Base-by-base conservation (phyloP, 1,139 yeast species). In the Hyphopichia fennica region DNA sequence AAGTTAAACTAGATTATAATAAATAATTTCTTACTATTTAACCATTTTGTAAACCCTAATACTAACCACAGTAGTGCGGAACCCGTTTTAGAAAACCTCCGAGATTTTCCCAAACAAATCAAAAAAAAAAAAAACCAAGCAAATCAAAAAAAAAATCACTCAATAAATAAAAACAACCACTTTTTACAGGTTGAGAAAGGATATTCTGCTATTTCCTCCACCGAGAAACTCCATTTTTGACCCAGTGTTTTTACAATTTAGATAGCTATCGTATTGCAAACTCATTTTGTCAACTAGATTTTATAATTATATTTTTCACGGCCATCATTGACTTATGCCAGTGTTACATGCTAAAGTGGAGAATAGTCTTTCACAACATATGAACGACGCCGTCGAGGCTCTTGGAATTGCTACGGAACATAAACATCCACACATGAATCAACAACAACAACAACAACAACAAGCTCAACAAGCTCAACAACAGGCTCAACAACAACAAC, bases 321-420 rank as follows among this genome's bases (percentile, higher is more conserved):
- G 28, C 28, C 8, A 25, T 29, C 10, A 29, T 29, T 29, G 19
- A 29, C 17, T 14, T 29, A 29, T 16, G 33, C 19, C 33, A 29
- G 17, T 15, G 19, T 29, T 29, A 15, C 9, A 29, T 29, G 8
- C 13, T n/a, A 25, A 25, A 10, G 28, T 25, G 28, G 27, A 35
- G 41, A 19, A 41, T 52, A 35, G 16, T 60, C 58, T 14, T 49
- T 61, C 23, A 50, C 58, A 20, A 29, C 39, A 37, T 11, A 19
- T 37, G 28, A 19, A 18, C 19, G 28, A 37, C 9, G 29, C 39
- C 8, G 39, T 25, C 14, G 39, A 37, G 19, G 34, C 39, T 5
- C 22, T 37, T 7, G 15, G 39, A 30, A 37, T 37, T 16, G 39
- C 39, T 30, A 30, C 34, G 3, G 19, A 33, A 14, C 17, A 29